Evolutionary conservation across 2,329 filamentous ascomycete species (phyloP).

Genomic region (Verruconis gallopava): DNA sequence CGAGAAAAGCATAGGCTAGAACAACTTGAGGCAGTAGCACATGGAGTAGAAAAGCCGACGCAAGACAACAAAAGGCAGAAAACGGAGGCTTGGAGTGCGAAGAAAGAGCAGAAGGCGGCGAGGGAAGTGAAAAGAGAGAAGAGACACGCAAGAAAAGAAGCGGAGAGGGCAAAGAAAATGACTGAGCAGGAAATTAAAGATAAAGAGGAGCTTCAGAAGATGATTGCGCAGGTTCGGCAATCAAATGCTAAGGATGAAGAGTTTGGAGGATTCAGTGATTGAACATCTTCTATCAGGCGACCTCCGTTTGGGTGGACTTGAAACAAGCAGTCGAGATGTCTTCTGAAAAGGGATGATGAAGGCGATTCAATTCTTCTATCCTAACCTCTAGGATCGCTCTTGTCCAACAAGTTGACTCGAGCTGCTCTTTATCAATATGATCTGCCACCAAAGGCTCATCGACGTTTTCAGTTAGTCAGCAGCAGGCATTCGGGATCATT

Average conservation of each 20-base stretch:
- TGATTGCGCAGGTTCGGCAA: constrained; percentile 22
- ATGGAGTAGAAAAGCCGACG: constrained; percentile 19
- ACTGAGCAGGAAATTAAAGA: constrained; percentile 18
- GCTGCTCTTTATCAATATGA: no score
- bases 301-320: no score
- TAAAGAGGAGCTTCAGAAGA: constrained; percentile 19
- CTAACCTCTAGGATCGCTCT: no score
- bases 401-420: no score
- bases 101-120: constrained; percentile 23
- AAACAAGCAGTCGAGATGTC: no score
- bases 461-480: no score
- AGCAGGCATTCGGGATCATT: no score
- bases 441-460: no score
- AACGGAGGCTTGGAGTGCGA: constrained; percentile 22
- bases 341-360: no score
- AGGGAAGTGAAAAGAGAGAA: constrained; percentile 21
- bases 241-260: constrained; percentile 13
- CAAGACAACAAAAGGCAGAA: constrained; percentile 18
- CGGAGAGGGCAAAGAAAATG: constrained; percentile 20
- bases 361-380: no score
- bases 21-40: constrained; percentile 19
- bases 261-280: constrained; percentile 11
- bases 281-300: no score
- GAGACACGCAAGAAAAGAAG: constrained; percentile 20
- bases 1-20: constrained; percentile 30